Evolutionary conservation across 2,329 filamentous ascomycete genomes (phyloP), one percentile per base, ranked within the genome.

Genomic region (Colletotrichum sp.): DNA sequence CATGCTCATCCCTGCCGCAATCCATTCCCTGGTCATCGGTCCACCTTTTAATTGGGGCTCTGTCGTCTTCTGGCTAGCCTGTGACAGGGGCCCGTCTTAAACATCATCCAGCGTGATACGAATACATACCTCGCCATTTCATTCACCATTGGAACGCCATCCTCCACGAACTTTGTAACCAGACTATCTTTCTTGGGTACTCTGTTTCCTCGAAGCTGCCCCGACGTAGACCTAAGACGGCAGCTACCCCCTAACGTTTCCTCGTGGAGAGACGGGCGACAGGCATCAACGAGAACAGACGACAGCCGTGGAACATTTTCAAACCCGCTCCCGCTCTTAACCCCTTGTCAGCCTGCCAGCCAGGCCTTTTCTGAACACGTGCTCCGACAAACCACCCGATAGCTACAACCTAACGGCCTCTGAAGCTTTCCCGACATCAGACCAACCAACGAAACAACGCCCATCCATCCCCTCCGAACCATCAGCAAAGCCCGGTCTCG

Each of bases 31-130:
- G 66, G 75, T 75, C 75, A 75, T 49, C 61, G 71, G 72, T 61
- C 72, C 72, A 75, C 22, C 22, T 67, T 71, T 67, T 67, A 74
- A 73, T 34, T 75, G 75, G 75, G 75, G 71, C 74, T 71, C 61
- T 65, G 44, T 61, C 39, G 64, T 73, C 32, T 76, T 73, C 70
- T 55, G 68, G 74, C 72, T 70, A 63, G 66, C 75, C 65, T 55
- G 66, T 71, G 75, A 77, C 75, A 75, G 72, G 74, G 71, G 27
- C 30, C n/a, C 8, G 44, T 69, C 73, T 72, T 76, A 69, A 76
- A 76, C 74, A 74, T 69, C 61, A 71, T 69, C 49, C 74, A 76
- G 74, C 64, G 74, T 74, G 74, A 74, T 76, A 25, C 25, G 25
- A 25, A 25, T 25, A 55, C 74, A 74, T 74, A 55, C 74, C 71